Base-by-base conservation (phyloP, 2,329 filamentous ascomycete species). In the Monosporascus sp. region DNA sequence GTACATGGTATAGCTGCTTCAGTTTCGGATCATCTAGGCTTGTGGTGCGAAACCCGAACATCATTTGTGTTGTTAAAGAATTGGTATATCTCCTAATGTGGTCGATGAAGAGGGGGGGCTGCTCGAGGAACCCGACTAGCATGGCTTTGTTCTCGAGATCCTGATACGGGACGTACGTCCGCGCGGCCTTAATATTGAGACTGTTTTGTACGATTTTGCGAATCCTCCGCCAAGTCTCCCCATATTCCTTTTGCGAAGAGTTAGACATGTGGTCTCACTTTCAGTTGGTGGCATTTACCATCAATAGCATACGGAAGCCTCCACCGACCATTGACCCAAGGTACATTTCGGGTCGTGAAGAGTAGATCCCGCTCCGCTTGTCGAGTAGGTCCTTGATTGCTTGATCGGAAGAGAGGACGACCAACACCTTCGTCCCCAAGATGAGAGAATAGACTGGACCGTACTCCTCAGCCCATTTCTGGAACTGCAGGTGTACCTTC, bases 141-240 rank as follows among this genome's bases (percentile, higher is more conserved):
- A 83, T 77, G 45, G 76, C 72, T 56, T 75, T 77, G 62, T 74
- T 78, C 60, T 83, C 79, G 3, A 82, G 67, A 37, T 75, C 70
- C 57, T 83, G 80, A 57, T 82, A 83, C 2, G 76, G 73, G 2
- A 82, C 71, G 53, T 84, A 85, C 8, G 68, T 66, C 51, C 70
- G 72, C 3, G 77, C 71, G 1, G 72, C 70, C 0, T 68, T 73
- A 50, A 77, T 63, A 56, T 80, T 79, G 27, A 82, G 73, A 2
- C 78, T 68, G 2, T 65, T 67, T 59, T 81, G 78, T 3, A 74
- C 59, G 58, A 74, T 64, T 50, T 69, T 71, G 16, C 71, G 67
- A 24, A 69, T 59, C 60, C 65, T 64, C 9, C 69, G 62, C 69
- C 68, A 73, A 31, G 52, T 62, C 3, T 67, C 66, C 7, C 68